A percentile compares a stretch with the other conserved stretches of the same genome.
Conservation (phyloP, 129 eudicot genomes). For the Kitagawia praeruptora region DNA sequence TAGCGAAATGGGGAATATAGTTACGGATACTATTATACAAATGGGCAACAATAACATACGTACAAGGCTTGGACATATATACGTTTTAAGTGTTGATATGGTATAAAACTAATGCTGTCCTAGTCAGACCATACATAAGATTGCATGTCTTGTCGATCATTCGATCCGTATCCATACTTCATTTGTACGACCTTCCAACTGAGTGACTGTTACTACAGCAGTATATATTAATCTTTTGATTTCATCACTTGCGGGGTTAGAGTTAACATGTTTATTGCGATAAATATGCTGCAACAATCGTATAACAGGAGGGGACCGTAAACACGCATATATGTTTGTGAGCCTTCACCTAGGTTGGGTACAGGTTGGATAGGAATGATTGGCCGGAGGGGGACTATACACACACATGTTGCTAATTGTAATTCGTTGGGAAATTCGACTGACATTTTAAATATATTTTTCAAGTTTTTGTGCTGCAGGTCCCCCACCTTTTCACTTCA, state of each 20-base stretch:
- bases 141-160: neutral
- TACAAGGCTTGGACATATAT: neutral
- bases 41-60: neutral
- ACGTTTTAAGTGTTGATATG: neutral
- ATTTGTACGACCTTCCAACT: slow-evolving; percentile 6
- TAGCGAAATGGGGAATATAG: neutral
- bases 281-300: no score
- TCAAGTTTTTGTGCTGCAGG: neutral
- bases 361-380: neutral
- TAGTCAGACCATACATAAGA: slow-evolving; percentile 22
- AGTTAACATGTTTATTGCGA: no score
- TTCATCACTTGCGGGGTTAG: no score
- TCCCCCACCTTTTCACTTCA: neutral
- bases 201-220: neutral
- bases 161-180: neutral
- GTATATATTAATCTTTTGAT: neutral
- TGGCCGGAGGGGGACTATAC: neutral
- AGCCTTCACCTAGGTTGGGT: neutral
- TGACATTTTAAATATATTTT: neutral
- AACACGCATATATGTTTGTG: no score
- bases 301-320: no score
- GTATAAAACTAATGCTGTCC: slow-evolving; percentile 25
- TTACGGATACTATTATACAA: no score
- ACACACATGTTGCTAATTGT: neutral
- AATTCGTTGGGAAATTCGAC: neutral